Conservation (phyloP, 2,329 filamentous ascomycete genomes). For the Dothideomycetes sp. region DNA sequence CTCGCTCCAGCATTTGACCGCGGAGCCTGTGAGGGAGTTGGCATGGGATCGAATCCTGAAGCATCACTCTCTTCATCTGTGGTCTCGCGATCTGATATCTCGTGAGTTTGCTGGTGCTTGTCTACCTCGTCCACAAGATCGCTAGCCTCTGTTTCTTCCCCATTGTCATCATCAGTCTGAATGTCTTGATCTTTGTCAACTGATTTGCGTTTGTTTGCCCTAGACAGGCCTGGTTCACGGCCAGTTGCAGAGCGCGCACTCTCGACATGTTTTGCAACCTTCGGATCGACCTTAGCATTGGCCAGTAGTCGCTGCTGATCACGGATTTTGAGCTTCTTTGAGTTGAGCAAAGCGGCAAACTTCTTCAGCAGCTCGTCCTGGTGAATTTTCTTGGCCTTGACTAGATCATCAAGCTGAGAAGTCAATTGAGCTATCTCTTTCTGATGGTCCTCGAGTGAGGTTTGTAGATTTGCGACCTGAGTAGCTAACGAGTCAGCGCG, state of each 20-base stretch:
- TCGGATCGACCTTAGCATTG: slow-evolving; percentile 51
- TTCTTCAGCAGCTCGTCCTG: slow-evolving; percentile 60
- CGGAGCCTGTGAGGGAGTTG: slow-evolving; percentile 13
- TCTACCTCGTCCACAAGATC: slow-evolving; percentile 31
- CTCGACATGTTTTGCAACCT: slow-evolving; percentile 12
- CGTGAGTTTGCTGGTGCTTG: slow-evolving; percentile 20
- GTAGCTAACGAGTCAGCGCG: slow-evolving; percentile 29
- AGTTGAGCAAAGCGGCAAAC: slow-evolving; percentile 61
- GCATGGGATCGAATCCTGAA: slow-evolving; percentile 14
- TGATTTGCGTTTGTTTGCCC: slow-evolving; percentile 26
- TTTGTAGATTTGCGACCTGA: slow-evolving; percentile 33
- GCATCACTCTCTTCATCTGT: slow-evolving; percentile 22
- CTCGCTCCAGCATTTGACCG: neutral
- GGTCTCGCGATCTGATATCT: slow-evolving; percentile 19
- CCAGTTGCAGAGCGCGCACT: slow-evolving; percentile 4
- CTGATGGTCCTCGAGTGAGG: slow-evolving; percentile 39
- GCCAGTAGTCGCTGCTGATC: slow-evolving; percentile 59
- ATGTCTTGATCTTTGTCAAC: slow-evolving; percentile 11
- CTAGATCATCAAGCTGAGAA: slow-evolving; percentile 56
- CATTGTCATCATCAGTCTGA: slow-evolving; percentile 16
- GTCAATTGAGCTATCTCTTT: slow-evolving; percentile 50
- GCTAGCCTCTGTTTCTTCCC: slow-evolving; percentile 24
- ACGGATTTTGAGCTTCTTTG: slow-evolving; percentile 72
- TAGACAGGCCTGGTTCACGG: slow-evolving; percentile 21
- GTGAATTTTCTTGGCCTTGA: slow-evolving; percentile 55